Evolutionary conservation across 805 yeast genomes (phyloP), one percentile per base, ranked within the genome.

Genomic region (Nakazawaea sp.): DNA sequence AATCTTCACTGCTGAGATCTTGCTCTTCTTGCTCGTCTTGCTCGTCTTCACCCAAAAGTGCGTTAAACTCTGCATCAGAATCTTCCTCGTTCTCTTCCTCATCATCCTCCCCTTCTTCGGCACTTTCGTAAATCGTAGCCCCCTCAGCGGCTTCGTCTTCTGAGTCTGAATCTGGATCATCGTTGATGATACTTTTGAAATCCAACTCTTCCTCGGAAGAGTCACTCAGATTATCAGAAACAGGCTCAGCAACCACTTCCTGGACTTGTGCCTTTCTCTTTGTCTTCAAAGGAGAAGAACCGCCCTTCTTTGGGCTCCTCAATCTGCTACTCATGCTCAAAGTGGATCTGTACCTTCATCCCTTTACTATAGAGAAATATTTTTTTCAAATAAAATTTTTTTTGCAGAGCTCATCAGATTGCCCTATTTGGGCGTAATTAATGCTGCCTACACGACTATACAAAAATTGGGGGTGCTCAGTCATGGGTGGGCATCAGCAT

Each of bases 401-500:
- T n/a, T n/a, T n/a, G n/a, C n/a, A n/a, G n/a, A n/a, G n/a, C n/a
- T n/a, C n/a, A n/a, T n/a, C n/a, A n/a, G n/a, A n/a, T n/a, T n/a
- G n/a, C n/a, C n/a, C n/a, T n/a, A n/a, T n/a, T n/a, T n/a, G 26
- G 18, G 18, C 9, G 8, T 17, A 10, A 8, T 18, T 18, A 30
- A 9, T 30, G n/a, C 20, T 25, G 6, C 21, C 33, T 30, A 18
- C 10, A 17, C n/a, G n/a, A n/a, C n/a, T n/a, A n/a, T n/a, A n/a
- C n/a, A n/a, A n/a, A n/a, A n/a, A n/a, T n/a, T n/a, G n/a, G n/a
- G n/a, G n/a, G n/a, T 30, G 20, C 23, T 21, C 15, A 34, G 2
- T 29, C 23, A 41, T 80, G 86, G 24, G 75, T 73, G 21, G 88
- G 88, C 86, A 80, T 79, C 10, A 75, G 62, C 10, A 82, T 79